Conservation (phyloP, 495 filamentous ascomycete species). For the Xylaria curta region DNA sequence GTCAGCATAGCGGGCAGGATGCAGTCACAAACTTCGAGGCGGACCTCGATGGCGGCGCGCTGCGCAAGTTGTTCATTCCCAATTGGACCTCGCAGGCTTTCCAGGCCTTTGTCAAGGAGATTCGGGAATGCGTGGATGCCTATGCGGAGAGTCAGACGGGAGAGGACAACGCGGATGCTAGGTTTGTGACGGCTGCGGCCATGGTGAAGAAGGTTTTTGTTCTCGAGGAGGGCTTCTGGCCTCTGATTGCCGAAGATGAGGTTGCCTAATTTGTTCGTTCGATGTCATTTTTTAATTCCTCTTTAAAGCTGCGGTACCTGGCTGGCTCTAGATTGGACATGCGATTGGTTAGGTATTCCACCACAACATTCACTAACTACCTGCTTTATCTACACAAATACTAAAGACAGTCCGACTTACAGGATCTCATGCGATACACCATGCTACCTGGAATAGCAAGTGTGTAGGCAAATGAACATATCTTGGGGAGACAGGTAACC, state of each 20-base stretch:
- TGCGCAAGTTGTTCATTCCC: constrained; percentile 67
- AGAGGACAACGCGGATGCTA: constrained; percentile 39
- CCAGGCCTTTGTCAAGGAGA: constrained; percentile 62
- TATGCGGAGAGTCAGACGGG: constrained; percentile 30
- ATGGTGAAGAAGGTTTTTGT: constrained; percentile 62
- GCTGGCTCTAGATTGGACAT: background rate
- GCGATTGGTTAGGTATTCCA: background rate
- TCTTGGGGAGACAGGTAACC: background rate
- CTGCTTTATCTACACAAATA: background rate
- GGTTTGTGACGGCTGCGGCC: constrained; percentile 47
- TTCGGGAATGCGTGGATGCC: constrained; percentile 49
- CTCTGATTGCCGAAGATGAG: constrained; percentile 30
- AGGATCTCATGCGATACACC: background rate
- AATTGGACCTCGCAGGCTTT: constrained; percentile 71
- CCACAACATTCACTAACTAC: background rate
- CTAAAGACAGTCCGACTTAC: background rate
- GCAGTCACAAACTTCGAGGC: constrained; percentile 12
- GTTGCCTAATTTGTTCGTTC: background rate
- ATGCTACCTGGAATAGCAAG: background rate
- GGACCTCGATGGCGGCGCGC: constrained; percentile 66
- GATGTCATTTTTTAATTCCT: background rate
- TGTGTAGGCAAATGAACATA: background rate
- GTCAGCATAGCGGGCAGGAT: constrained; percentile 26
- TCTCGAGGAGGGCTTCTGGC: constrained; percentile 62
- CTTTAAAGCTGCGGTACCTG: background rate